phyloP scores from a whole-genome alignment of 202 grass and related monocot genomes.

The Thinopyrum obtusiflorum region DNA sequence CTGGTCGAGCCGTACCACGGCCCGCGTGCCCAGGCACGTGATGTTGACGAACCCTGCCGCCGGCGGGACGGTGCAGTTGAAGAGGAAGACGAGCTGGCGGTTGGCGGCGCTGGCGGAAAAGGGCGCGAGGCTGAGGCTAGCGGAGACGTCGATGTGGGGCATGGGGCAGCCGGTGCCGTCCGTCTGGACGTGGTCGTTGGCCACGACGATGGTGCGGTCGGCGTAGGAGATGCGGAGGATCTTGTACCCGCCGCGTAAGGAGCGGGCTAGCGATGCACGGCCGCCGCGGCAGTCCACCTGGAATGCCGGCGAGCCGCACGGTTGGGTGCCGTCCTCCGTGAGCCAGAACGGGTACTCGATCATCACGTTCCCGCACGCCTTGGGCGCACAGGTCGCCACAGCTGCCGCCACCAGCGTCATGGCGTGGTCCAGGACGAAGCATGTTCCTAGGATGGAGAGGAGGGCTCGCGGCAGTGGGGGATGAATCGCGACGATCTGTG shows the following conservation, averaged over 20 bases:
- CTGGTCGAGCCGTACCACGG: slow-evolving; percentile 42
- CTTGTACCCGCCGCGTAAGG: slow-evolving; percentile 39
- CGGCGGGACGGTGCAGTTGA: slow-evolving; percentile 32
- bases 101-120: slow-evolving; percentile 43
- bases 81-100: slow-evolving; percentile 51
- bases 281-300: slow-evolving; percentile 36
- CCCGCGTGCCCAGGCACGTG: background rate
- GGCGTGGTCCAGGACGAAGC: background rate
- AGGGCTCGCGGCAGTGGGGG: background rate
- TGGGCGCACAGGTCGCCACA: slow-evolving; percentile 28
- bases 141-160: slow-evolving; percentile 37
- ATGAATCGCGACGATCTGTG: too few species aligned
- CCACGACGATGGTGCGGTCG: slow-evolving; percentile 32
- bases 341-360: slow-evolving; percentile 65
- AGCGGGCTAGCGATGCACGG: background rate
- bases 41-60: slow-evolving; percentile 13
- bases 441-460: background rate
- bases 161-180: slow-evolving; percentile 10
- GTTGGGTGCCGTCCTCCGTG: background rate
- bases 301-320: slow-evolving; percentile 49
- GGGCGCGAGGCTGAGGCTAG: slow-evolving; percentile 34
- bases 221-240: slow-evolving; percentile 43
- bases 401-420: background rate
- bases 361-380: slow-evolving; percentile 44
- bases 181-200: slow-evolving; percentile 40